A percentile compares a stretch with the other conserved stretches of the same genome.
phyloP scores from a whole-genome alignment of 179 eudicot genomes.

The Heliamphora pulchella region DNA sequence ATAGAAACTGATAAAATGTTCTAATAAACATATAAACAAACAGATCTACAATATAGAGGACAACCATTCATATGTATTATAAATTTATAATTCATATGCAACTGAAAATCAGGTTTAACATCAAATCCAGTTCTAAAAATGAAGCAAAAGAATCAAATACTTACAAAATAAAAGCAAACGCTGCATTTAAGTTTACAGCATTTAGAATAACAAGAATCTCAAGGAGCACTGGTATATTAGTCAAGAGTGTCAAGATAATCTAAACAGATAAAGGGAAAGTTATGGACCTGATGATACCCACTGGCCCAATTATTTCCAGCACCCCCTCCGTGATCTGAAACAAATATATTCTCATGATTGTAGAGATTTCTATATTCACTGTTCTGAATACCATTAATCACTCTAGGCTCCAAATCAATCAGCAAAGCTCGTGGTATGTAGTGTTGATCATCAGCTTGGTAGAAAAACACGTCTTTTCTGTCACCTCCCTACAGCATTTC shows the following conservation, averaged over 20 bases:
- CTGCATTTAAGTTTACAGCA: background rate
- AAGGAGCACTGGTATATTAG: background rate
- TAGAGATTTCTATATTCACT: conserved; percentile 89
- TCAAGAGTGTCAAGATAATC: background rate
- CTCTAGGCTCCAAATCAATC: conserved; percentile 97
- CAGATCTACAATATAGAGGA: background rate
- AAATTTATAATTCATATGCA: background rate
- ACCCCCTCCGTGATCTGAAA: conserved; percentile 95
- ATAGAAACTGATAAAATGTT: too few species aligned
- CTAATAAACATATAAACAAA: too few species aligned
- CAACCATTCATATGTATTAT: background rate
- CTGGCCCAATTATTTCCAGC: conserved; percentile 99
- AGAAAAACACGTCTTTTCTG: conserved; percentile 93
- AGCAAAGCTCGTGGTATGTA: conserved; percentile 91
- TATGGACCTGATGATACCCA: conserved; percentile 86
- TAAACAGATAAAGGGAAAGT: background rate
- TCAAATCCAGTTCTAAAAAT: background rate
- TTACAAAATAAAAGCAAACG: background rate
- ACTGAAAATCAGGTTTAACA: background rate
- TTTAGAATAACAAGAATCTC: background rate
- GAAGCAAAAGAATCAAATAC: background rate
- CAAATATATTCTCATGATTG: conserved; percentile 81
- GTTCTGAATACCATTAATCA: conserved; percentile 87
- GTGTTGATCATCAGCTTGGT: conserved; percentile 99
- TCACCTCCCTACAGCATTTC: conserved; percentile 81